Percentiles rank a stretch among this genome's conserved stretches.
Evolutionary conservation across 1,284 basidiomycete genomes (phyloP).

Genomic region (Afroboletus lepidellus): DNA sequence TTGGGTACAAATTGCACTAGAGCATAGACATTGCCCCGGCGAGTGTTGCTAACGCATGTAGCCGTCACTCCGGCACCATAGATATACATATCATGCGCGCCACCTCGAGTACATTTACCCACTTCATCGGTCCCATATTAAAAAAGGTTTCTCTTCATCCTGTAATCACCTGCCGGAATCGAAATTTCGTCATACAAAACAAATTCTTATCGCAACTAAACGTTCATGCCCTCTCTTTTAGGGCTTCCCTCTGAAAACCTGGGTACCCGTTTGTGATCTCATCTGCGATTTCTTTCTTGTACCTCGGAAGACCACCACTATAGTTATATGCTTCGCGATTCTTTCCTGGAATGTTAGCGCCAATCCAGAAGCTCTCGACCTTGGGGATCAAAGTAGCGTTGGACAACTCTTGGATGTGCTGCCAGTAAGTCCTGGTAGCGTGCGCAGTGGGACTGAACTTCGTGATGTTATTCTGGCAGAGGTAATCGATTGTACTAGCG

Average conservation of each 20-base stretch:
- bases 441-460: not conserved
- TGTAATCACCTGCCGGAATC: not conserved
- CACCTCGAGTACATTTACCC: not conserved
- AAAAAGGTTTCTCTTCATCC: not conserved
- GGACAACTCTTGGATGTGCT: not conserved
- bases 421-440: not conserved
- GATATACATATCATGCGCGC: conserved; percentile 12
- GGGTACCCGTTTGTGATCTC: not conserved
- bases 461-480: not conserved
- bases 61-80: conserved; percentile 8
- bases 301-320: not conserved
- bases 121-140: not conserved
- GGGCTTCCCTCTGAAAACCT: not conserved
- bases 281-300: not conserved
- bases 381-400: not conserved
- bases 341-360: not conserved
- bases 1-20: conserved; percentile 82
- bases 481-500: not conserved
- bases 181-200: not conserved
- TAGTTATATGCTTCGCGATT: not conserved
- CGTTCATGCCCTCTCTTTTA: not conserved
- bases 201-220: not conserved
- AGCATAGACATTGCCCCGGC: conserved; percentile 16
- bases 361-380: not conserved
- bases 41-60: not conserved